phyloP scores from a whole-genome alignment of 2,329 filamentous ascomycete species.

The Macroventuria anomochaeta region DNA sequence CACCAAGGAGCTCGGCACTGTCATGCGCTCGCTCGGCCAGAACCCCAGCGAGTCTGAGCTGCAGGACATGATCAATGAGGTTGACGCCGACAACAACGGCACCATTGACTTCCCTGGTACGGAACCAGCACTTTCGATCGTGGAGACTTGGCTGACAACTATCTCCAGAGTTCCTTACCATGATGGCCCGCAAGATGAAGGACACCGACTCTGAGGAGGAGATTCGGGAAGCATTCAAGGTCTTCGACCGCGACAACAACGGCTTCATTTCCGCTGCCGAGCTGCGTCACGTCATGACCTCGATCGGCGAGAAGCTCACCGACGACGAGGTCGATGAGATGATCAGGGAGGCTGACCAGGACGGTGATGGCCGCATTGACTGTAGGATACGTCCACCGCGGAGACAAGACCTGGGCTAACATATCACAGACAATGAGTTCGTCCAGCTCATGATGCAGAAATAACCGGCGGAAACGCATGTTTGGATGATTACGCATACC shows the following conservation, averaged over 20 bases:
- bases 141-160: slow-evolving; percentile 12
- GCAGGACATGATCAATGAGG: slow-evolving; percentile 71
- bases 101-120: slow-evolving; percentile 69
- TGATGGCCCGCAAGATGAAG: slow-evolving; percentile 70
- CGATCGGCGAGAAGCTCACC: slow-evolving; percentile 68
- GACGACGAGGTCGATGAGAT: slow-evolving; percentile 70
- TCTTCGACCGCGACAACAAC: slow-evolving; percentile 71
- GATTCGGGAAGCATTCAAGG: slow-evolving; percentile 69
- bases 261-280: slow-evolving; percentile 70
- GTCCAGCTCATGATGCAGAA: slow-evolving; percentile 65
- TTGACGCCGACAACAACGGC: slow-evolving; percentile 69
- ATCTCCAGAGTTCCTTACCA: slow-evolving; percentile 65
- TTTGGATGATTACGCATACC: slow-evolving; percentile 41
- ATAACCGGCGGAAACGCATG: slow-evolving; percentile 42
- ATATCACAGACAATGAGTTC: slow-evolving; percentile 60
- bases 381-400: slow-evolving; percentile 52
- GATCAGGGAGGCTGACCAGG: slow-evolving; percentile 69
- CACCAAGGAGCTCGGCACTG: slow-evolving; percentile 67
- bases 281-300: slow-evolving; percentile 68
- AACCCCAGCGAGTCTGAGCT: slow-evolving; percentile 68
- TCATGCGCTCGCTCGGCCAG: slow-evolving; percentile 69
- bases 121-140: not conserved
- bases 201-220: slow-evolving; percentile 69
- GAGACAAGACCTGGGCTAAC: slow-evolving; percentile 13
- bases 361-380: slow-evolving; percentile 69